Conservation (phyloP, 164 flowering plant species). For the Tinospora cordifolia region DNA sequence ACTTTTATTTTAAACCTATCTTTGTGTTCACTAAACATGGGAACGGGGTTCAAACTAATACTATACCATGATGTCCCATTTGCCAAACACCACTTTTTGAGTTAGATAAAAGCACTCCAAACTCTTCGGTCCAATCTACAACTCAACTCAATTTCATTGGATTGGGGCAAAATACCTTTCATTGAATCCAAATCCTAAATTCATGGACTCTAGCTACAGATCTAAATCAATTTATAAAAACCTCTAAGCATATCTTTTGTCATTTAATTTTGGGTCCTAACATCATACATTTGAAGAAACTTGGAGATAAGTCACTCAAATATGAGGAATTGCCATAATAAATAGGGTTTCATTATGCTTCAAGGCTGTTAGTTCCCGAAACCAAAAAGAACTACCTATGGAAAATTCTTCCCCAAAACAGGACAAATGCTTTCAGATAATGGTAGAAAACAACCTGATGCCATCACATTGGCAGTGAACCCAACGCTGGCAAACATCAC, state of each 20-base stretch:
- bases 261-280: neutral
- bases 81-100: neutral
- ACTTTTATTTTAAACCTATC: no score
- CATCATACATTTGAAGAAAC: neutral
- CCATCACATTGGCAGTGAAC: constrained; percentile 96
- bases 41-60: no score
- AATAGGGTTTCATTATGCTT: neutral
- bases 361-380: neutral
- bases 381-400: neutral
- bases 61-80: no score
- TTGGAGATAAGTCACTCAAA: neutral
- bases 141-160: neutral
- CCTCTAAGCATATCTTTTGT: neutral
- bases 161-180: neutral
- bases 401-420: neutral
- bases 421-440: neutral
- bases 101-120: neutral
- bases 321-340: neutral
- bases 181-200: neutral
- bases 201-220: neutral
- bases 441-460: constrained; percentile 55
- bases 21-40: no score
- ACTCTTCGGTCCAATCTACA: no score
- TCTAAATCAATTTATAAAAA: no score
- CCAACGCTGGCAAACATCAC: constrained; percentile 97